Conservation (phyloP, 345 rosid genomes). For the Viola odorata region DNA sequence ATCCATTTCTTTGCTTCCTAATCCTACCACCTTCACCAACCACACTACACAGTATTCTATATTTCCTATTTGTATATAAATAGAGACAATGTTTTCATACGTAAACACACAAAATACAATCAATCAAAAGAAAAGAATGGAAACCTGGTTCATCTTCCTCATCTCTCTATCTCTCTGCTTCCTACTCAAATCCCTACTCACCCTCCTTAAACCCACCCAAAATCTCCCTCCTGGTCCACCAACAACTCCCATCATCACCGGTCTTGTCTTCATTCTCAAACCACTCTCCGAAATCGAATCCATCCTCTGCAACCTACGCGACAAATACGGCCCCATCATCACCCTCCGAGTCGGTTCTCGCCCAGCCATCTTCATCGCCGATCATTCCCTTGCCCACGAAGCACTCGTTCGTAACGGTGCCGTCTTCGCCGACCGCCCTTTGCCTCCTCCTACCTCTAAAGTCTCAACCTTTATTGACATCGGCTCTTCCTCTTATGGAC, state of each 20-base stretch:
- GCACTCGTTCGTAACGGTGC: not conserved
- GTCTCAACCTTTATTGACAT: not conserved
- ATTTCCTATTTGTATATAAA: too few relatives aligned
- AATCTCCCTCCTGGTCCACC: constrained; percentile 30
- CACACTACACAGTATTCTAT: too few relatives aligned
- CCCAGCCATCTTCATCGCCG: not conserved
- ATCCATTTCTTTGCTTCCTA: too few relatives aligned
- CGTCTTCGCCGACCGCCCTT: not conserved
- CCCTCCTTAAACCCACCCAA: not conserved
- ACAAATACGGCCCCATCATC: not conserved
- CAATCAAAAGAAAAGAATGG: constrained; percentile 14
- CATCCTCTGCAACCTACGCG: not conserved
- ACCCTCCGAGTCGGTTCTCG: not conserved
- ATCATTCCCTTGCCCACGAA: not conserved
- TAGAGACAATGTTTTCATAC: too few relatives aligned
- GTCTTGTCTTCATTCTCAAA: constrained; percentile 5
- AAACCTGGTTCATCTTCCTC: constrained; percentile 13
- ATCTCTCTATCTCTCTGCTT: constrained; percentile 5
- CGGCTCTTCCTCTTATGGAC: not conserved
- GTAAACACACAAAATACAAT: too few relatives aligned
- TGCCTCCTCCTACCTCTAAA: not conserved
- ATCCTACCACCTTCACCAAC: too few relatives aligned
- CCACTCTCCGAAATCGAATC: not conserved
- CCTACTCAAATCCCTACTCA: constrained; percentile 10
- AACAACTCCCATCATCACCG: constrained; percentile 17